These are phyloP conservation scores for Pisolithus orientalis DNA, from an alignment of 768 basidiomycete genomes.

Conservation along the genomic window DNA sequence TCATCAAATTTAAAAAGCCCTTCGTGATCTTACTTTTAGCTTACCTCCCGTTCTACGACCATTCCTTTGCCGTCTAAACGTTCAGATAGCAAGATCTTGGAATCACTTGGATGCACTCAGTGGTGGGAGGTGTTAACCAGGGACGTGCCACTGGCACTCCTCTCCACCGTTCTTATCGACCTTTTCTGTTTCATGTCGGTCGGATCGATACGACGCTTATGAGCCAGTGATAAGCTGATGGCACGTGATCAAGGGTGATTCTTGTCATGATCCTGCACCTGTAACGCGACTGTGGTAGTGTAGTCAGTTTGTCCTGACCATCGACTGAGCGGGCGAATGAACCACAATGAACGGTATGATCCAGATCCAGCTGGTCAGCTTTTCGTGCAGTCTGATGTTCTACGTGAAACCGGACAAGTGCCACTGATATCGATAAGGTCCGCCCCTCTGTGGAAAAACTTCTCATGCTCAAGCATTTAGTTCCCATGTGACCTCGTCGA, in stretches of 20 bases:
- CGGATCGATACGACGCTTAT: constrained; percentile 9
- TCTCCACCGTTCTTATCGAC: neutral
- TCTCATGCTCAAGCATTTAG: too few species aligned
- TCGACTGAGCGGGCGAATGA: too few species aligned
- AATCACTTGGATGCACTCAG: neutral
- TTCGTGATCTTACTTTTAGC: neutral
- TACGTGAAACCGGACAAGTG: too few species aligned
- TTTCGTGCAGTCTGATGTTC: too few species aligned
- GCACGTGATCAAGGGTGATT: neutral
- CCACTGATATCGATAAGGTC: too few species aligned
- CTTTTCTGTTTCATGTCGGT: neutral
- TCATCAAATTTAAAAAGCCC: neutral
- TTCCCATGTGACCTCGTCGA: too few species aligned
- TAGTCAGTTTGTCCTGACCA: too few species aligned
- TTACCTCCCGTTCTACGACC: neutral
- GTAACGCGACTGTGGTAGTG: too few species aligned
- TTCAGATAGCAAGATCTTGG: neutral
- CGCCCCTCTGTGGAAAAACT: too few species aligned
- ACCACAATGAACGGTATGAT: too few species aligned
- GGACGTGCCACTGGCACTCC: neutral
- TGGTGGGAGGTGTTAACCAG: neutral
- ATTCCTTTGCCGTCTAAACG: neutral
- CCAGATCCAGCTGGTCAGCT: too few species aligned
- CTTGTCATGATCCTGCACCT: too few species aligned
- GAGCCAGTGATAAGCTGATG: neutral